A percentile compares a stretch with the other conserved stretches of the same genome.
phyloP scores from a whole-genome alignment of 352 stramenopile genomes.

The Globisporangium nunn region DNA sequence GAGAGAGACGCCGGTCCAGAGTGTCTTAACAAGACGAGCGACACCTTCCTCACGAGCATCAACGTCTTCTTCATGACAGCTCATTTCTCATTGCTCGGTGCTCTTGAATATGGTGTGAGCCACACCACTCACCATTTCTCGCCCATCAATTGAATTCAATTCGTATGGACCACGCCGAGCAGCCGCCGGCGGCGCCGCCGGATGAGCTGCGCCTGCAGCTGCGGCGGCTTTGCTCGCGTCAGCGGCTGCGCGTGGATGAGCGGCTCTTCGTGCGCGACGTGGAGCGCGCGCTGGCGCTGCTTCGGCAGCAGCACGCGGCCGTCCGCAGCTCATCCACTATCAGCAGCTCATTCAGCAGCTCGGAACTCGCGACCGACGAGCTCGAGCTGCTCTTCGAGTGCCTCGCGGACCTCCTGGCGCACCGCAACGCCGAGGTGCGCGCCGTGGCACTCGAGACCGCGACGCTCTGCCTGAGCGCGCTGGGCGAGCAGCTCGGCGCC shows the following conservation, averaged over 20 bases:
- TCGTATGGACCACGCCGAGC: neutral
- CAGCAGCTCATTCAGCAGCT: neutral
- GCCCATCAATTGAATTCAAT: neutral
- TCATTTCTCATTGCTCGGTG: too few relatives aligned
- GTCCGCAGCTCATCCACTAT: neutral
- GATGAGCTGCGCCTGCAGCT: slow-evolving; percentile 38
- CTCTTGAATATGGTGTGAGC: too few relatives aligned
- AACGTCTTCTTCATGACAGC: too few relatives aligned
- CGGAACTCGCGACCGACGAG: slow-evolving; percentile 17
- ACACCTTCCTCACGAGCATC: too few relatives aligned
- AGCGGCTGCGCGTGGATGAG: slow-evolving; percentile 60
- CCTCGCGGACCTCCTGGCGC: slow-evolving; percentile 62
- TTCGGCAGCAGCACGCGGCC: slow-evolving; percentile 8
- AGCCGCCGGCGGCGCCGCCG: slow-evolving; percentile 3
- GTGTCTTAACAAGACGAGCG: too few relatives aligned
- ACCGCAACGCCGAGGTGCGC: slow-evolving; percentile 62
- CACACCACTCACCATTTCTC: neutral
- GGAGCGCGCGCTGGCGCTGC: slow-evolving; percentile 44
- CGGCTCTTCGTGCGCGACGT: slow-evolving; percentile 59
- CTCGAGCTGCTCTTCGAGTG: slow-evolving; percentile 61
- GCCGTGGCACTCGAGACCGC: slow-evolving; percentile 70
- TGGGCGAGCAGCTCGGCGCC: slow-evolving; percentile 37
- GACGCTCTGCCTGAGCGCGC: slow-evolving; percentile 57
- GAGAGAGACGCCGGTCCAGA: too few relatives aligned
- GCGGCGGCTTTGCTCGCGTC: slow-evolving; percentile 50